These are phyloP conservation scores for Phytopythium boreale DNA, from an alignment of 352 stramenopile species.

Conservation along the genomic window DNA sequence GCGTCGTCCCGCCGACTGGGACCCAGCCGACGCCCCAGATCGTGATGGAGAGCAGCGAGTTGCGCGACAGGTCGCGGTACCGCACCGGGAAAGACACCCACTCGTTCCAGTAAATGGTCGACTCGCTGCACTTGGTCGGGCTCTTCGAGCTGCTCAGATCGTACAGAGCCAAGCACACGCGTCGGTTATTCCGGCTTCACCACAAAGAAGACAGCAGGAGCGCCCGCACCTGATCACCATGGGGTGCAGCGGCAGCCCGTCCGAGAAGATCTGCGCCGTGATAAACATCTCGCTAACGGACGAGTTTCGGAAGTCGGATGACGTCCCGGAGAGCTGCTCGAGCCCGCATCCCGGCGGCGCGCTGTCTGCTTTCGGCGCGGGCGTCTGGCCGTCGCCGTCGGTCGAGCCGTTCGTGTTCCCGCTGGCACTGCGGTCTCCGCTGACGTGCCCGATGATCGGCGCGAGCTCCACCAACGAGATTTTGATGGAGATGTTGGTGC, in stretches of 20 bases:
- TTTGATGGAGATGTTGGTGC: constrained; percentile 76
- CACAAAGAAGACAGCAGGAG: not conserved
- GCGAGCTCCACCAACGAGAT: constrained; percentile 75
- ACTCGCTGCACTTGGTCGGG: constrained; percentile 84
- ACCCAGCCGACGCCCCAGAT: constrained; percentile 84
- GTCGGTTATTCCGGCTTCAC: constrained; percentile 3
- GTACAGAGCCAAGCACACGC: constrained; percentile 1
- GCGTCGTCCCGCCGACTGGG: constrained; percentile 78
- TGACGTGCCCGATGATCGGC: constrained; percentile 30
- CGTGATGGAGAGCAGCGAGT: constrained; percentile 80
- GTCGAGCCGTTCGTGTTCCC: not conserved
- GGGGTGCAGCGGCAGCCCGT: constrained; percentile 74
- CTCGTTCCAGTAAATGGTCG: constrained; percentile 86
- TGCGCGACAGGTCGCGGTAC: constrained; percentile 84
- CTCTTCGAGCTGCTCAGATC: constrained; percentile 51
- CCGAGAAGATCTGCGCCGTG: constrained; percentile 85
- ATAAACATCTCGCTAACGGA: constrained; percentile 86
- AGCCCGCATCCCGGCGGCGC: constrained; percentile 36
- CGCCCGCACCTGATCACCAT: constrained; percentile 68
- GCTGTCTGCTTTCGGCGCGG: not conserved
- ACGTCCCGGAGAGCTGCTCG: constrained; percentile 53
- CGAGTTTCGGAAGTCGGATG: constrained; percentile 79
- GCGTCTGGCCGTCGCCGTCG: not conserved
- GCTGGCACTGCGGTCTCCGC: constrained; percentile 1
- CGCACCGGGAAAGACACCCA: constrained; percentile 85